phyloP scores from a whole-genome alignment of 176 grass and related monocot genomes.

The Elymus sibiricus region DNA sequence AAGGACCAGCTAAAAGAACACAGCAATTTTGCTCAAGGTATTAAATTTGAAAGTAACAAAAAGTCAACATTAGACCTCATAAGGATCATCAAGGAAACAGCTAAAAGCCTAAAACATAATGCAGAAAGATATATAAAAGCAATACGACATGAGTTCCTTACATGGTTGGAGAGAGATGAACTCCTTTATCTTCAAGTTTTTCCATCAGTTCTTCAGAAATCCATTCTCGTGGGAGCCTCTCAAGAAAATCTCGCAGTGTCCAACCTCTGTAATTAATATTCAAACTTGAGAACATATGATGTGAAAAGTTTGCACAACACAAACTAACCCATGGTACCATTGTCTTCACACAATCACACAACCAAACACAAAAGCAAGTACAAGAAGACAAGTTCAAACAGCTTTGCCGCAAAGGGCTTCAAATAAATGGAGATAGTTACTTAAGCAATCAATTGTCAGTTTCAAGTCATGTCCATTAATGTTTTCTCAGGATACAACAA shows the following conservation, averaged over 20 bases:
- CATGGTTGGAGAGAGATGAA: conserved; percentile 95
- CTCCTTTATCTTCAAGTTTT: conserved; percentile 82
- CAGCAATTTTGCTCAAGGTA: background rate
- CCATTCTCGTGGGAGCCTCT: conserved; percentile 97
- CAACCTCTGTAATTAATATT: conserved; percentile 64
- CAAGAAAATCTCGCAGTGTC: conserved; percentile 87
- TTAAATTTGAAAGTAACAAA: conserved; percentile 4
- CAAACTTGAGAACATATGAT: background rate
- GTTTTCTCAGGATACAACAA: conserved; percentile 21
- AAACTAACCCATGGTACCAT: background rate
- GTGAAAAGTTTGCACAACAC: background rate
- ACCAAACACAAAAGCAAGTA: background rate
- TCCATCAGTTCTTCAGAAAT: conserved; percentile 99
- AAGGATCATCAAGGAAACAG: conserved; percentile 21
- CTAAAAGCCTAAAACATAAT: conserved; percentile 1
- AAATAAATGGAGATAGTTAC: conserved; percentile 4
- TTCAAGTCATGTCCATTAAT: background rate
- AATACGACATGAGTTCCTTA: conserved; percentile 44
- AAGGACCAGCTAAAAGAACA: conserved; percentile 13
- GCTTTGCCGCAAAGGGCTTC: background rate
- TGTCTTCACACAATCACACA: background rate
- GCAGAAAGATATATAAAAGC: conserved; percentile 17
- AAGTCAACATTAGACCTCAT: conserved; percentile 14
- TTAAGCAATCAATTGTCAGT: background rate
- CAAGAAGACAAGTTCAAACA: conserved; percentile 3